Percentiles rank a stretch among this genome's conserved stretches.
phyloP scores from a whole-genome alignment of 73 alveolate species.

The Uronychia setigera region DNA sequence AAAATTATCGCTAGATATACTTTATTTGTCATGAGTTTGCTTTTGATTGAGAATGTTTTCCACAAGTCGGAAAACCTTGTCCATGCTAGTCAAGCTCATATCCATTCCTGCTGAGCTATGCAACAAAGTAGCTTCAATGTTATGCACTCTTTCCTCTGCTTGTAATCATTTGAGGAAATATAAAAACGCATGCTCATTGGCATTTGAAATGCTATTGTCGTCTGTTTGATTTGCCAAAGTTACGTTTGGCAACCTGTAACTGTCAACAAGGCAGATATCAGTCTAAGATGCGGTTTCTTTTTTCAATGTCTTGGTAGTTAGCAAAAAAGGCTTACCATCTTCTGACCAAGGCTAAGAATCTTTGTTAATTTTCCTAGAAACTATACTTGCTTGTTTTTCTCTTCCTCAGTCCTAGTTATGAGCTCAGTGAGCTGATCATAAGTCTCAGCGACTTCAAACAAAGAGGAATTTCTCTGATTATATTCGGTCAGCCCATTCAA shows the following conservation, averaged over 20 bases:
- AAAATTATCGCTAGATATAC: background rate
- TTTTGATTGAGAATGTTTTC: background rate
- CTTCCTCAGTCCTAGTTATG: background rate
- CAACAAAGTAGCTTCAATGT: background rate
- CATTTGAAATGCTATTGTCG: background rate
- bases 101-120: background rate
- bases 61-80: background rate
- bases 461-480: background rate
- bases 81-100: background rate
- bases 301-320: background rate
- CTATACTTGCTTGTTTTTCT: background rate
- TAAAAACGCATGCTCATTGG: background rate
- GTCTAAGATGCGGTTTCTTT: background rate
- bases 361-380: background rate
- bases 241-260: background rate
- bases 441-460: background rate
- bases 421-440: background rate
- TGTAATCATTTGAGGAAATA: background rate
- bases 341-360: background rate
- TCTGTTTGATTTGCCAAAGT: background rate
- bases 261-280: background rate
- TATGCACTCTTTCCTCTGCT: background rate
- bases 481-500: background rate
- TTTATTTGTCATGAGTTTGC: background rate
- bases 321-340: background rate